phyloP scores from a whole-genome alignment of 805 yeast species.

The Candida andamanensis region DNA sequence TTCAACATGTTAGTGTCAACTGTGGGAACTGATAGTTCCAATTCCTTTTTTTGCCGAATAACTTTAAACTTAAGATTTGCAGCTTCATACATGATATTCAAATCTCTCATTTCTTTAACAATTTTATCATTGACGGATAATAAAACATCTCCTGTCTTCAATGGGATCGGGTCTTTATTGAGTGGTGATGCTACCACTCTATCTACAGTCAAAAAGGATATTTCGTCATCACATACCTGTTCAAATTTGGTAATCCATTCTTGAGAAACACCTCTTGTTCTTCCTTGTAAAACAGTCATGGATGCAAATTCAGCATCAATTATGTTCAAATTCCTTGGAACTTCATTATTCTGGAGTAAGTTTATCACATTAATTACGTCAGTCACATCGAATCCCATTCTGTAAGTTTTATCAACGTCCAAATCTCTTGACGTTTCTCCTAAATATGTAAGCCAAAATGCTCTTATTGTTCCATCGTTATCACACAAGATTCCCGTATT shows the following conservation, averaged over 20 bases:
- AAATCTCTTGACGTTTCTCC: constrained; percentile 62
- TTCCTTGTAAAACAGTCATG: constrained; percentile 64
- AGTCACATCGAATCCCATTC: constrained; percentile 73
- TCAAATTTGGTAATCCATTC: constrained; percentile 74
- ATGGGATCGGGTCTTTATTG: constrained; percentile 23
- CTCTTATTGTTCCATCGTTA: constrained; percentile 72
- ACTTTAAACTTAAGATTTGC: constrained; percentile 52
- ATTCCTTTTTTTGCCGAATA: constrained; percentile 64
- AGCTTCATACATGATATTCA: constrained; percentile 45
- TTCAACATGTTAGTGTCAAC: constrained; percentile 50
- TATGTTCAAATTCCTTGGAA: constrained; percentile 53
- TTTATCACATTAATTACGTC: constrained; percentile 57
- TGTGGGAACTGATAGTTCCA: constrained; percentile 61
- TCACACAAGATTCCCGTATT: constrained; percentile 76
- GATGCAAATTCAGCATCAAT: constrained; percentile 77
- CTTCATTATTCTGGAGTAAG: constrained; percentile 42
- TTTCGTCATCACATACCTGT: constrained; percentile 54
- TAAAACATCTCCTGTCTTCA: constrained; percentile 69
- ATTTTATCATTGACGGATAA: constrained; percentile 62
- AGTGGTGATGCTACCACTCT: constrained; percentile 53
- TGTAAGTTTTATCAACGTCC: constrained; percentile 53
- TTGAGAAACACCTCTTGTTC: constrained; percentile 84
- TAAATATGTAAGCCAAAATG: constrained; percentile 78
- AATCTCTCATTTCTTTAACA: constrained; percentile 63
- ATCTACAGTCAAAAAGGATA: constrained; percentile 67